phyloP scores from a whole-genome alignment of 352 stramenopile genomes.

The Globisporangium canariense region DNA sequence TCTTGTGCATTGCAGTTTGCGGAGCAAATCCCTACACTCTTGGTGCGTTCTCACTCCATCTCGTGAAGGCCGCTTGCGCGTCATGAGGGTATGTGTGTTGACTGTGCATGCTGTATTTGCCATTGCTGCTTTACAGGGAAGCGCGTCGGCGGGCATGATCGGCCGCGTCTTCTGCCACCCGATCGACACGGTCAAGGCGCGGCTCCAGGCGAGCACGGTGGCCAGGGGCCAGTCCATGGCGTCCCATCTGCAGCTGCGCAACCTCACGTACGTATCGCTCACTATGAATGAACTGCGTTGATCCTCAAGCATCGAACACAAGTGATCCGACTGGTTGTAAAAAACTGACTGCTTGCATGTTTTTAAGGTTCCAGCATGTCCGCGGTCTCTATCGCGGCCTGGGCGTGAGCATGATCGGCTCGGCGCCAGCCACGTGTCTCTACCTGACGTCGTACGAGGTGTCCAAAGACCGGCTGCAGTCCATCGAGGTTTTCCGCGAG shows the following conservation, averaged over 20 bases:
- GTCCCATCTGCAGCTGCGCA: slow-evolving; percentile 41
- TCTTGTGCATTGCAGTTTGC: slow-evolving; percentile 19
- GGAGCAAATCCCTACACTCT: slow-evolving; percentile 54
- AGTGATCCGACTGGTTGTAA: too few species aligned
- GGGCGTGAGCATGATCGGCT: slow-evolving; percentile 92
- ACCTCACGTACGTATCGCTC: slow-evolving; percentile 24
- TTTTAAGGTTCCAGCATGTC: slow-evolving; percentile 39
- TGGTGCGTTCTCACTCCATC: slow-evolving; percentile 26
- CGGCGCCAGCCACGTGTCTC: slow-evolving; percentile 93
- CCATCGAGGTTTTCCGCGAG: slow-evolving; percentile 34
- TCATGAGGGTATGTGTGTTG: background rate
- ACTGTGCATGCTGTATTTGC: background rate
- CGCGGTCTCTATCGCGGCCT: slow-evolving; percentile 94
- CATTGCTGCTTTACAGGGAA: slow-evolving; percentile 40
- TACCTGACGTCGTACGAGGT: slow-evolving; percentile 98
- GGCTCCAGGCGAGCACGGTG: slow-evolving; percentile 54
- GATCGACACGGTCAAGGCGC: slow-evolving; percentile 91
- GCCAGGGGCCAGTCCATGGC: slow-evolving; percentile 32
- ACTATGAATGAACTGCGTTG: too few species aligned
- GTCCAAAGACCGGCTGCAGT: slow-evolving; percentile 55
- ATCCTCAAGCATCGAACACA: too few species aligned
- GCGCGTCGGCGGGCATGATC: slow-evolving; percentile 79
- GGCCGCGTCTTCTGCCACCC: slow-evolving; percentile 88
- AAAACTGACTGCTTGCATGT: background rate
- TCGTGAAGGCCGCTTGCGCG: background rate